A percentile compares a stretch with the other conserved stretches of the same genome.
Evolutionary conservation across 306 rosid species (phyloP).

Genomic region (Senna siamea): DNA sequence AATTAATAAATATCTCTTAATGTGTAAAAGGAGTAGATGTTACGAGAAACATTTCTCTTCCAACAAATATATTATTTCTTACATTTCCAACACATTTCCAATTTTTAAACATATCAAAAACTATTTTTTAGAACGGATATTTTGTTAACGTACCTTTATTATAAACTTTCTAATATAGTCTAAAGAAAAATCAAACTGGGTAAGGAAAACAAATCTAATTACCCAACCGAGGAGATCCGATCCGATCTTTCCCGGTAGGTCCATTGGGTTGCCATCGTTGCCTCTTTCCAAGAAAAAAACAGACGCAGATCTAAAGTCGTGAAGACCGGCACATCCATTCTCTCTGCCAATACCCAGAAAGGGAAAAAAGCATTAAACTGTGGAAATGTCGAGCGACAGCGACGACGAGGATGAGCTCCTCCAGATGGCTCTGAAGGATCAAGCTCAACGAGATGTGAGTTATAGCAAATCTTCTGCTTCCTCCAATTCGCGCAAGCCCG

Average conservation of each 20-base stretch:
- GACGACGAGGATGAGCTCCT: conserved; percentile 96
- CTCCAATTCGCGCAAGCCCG: conserved; percentile 68
- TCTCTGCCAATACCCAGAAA: background rate
- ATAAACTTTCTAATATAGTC: too few species aligned
- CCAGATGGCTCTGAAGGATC: conserved; percentile 93
- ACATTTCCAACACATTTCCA: too few species aligned
- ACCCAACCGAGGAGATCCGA: background rate
- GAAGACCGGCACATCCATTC: too few species aligned
- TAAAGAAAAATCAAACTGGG: background rate
- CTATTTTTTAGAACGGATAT: too few species aligned
- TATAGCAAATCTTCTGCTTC: conserved; percentile 57
- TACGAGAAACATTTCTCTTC: too few species aligned
- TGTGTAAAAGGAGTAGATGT: too few species aligned
- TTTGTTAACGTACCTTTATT: too few species aligned
- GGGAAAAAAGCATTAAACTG: background rate
- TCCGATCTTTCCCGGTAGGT: background rate
- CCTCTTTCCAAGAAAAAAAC: background rate
- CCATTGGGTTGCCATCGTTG: background rate
- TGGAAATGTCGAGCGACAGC: conserved; percentile 84
- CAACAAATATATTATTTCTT: too few species aligned
- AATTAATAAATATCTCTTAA: too few species aligned
- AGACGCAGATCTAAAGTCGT: background rate
- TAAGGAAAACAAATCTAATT: background rate
- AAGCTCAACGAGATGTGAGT: conserved; percentile 75
- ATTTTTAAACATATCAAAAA: too few species aligned